A percentile compares a stretch with the other conserved stretches of the same genome.
phyloP scores from a whole-genome alignment of 768 basidiomycete species.

The Strobilomyces dryophilus region DNA sequence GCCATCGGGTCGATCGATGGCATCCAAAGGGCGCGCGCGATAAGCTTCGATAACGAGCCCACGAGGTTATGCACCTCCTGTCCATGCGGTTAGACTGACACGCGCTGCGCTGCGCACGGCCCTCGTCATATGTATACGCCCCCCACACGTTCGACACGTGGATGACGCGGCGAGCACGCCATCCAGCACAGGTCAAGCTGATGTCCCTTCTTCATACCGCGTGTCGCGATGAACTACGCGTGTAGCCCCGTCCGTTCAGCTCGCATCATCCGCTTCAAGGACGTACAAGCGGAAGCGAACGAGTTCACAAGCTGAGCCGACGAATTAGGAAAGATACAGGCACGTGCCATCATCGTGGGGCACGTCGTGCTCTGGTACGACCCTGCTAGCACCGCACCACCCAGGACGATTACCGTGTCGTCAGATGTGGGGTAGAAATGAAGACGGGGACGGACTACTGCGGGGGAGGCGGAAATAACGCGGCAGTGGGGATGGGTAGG shows the following conservation, averaged over 20 bases:
- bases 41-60: conserved; percentile 19
- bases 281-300: not conserved
- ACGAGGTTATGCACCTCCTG: conserved; percentile 4
- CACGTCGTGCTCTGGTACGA: not conserved
- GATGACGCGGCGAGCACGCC: conserved; percentile 1
- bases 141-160: conserved; percentile 3
- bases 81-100: conserved; percentile 1
- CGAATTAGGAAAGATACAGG: too few species aligned
- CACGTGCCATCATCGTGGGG: conserved; percentile 5
- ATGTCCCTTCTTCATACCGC: not conserved
- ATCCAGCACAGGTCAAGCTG: conserved; percentile 1
- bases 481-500: too few species aligned
- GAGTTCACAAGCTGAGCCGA: not conserved
- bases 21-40: not conserved
- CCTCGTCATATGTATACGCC: not conserved
- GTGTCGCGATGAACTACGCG: not conserved
- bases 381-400: conserved; percentile 2
- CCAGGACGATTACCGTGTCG: not conserved
- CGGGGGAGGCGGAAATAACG: conserved; percentile 6
- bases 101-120: not conserved
- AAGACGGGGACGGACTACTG: not conserved
- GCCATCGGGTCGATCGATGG: not conserved
- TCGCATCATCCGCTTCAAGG: not conserved
- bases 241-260: not conserved
- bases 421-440: not conserved